Evolutionary conservation across 805 yeast genomes (phyloP).

Genomic region (Candida nitratophila): DNA sequence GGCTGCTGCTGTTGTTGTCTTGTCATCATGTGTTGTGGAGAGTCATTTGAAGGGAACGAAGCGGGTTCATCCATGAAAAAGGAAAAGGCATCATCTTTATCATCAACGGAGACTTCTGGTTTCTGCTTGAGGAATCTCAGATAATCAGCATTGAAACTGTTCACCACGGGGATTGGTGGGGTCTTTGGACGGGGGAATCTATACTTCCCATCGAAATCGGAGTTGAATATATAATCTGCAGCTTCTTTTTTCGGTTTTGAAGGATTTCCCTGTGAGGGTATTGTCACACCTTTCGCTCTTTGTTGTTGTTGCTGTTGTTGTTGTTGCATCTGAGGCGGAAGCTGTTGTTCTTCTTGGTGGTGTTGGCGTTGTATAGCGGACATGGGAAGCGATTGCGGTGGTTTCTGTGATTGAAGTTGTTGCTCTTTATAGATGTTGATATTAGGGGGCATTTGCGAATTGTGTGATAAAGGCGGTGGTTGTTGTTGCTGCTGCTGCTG

Average conservation of each 20-base stretch:
- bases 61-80: not conserved
- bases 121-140: slow-evolving; percentile 24
- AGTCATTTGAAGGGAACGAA: not conserved
- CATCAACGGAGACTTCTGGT: not conserved
- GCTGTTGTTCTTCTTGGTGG: slow-evolving; percentile 2
- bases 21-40: not conserved
- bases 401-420: not conserved
- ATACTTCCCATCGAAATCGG: slow-evolving; percentile 39
- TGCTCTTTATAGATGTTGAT: slow-evolving; percentile 1
- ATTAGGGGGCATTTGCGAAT: not conserved
- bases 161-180: slow-evolving; percentile 20
- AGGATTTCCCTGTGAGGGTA: too few relatives aligned
- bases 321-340: not conserved
- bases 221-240: slow-evolving; percentile 42
- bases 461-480: too few relatives aligned
- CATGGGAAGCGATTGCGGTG: not conserved
- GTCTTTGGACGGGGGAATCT: slow-evolving; percentile 44
- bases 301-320: slow-evolving; percentile 2
- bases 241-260: slow-evolving; percentile 1
- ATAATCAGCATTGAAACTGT: slow-evolving; percentile 35
- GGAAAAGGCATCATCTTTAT: not conserved
- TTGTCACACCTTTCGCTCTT: too few relatives aligned
- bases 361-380: not conserved
- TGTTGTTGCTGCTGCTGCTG: slow-evolving; percentile 1
- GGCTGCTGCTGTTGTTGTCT: not conserved